Percentiles rank a stretch among this genome's conserved stretches.
phyloP scores from a whole-genome alignment of 2,329 filamentous ascomycete species.

The Onygena corvina region DNA sequence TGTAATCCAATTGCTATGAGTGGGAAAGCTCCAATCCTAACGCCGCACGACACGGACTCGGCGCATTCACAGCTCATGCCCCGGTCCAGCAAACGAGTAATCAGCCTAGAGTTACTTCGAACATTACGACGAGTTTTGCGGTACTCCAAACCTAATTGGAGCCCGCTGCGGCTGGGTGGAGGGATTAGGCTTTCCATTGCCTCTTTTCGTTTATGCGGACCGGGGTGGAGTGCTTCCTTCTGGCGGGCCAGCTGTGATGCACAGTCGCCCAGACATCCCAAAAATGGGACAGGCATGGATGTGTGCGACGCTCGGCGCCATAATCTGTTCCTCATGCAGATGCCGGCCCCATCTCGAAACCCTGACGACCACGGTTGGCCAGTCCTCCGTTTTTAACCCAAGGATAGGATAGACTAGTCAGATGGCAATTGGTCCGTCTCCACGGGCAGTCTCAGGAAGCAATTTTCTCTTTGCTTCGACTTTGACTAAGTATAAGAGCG shows the following conservation, averaged over 20 bases:
- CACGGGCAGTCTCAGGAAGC: too few relatives aligned
- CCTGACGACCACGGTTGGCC: too few relatives aligned
- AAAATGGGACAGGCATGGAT: conserved; percentile 5
- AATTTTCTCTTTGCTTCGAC: too few relatives aligned
- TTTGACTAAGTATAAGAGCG: too few relatives aligned
- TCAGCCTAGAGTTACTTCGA: not conserved
- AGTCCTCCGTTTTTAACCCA: too few relatives aligned
- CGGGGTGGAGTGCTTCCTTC: too few relatives aligned
- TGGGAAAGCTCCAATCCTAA: not conserved
- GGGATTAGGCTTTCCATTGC: not conserved
- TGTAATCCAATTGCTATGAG: not conserved
- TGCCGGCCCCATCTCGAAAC: too few relatives aligned
- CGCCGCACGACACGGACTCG: not conserved
- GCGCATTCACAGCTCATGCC: not conserved
- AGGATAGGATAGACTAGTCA: too few relatives aligned
- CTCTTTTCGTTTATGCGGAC: conserved; percentile 4
- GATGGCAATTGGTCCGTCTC: too few relatives aligned
- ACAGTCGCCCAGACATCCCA: not conserved
- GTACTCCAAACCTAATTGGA: not conserved
- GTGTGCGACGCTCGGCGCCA: not conserved
- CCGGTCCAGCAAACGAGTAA: not conserved
- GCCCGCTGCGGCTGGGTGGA: not conserved
- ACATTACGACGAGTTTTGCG: too few relatives aligned
- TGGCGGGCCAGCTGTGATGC: too few relatives aligned
- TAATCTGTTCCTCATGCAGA: too few relatives aligned